Percentiles rank a stretch among this genome's conserved stretches.
These are phyloP conservation scores for Dispira parvispora DNA, from an alignment of 192 early-diverging fungal species.

Conservation along the genomic window DNA sequence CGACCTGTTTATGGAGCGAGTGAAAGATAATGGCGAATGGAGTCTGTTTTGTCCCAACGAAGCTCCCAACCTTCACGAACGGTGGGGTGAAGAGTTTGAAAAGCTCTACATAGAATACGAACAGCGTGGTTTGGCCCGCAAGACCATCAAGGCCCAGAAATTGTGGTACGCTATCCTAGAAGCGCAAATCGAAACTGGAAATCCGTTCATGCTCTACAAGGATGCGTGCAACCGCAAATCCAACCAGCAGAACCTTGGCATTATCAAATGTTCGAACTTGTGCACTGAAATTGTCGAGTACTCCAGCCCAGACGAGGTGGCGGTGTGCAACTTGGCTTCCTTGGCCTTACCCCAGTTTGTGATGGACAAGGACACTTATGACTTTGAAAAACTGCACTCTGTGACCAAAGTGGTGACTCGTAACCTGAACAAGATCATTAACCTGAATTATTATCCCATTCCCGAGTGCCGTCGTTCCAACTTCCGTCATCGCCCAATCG, in stretches of 20 bases:
- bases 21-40: constrained; percentile 89
- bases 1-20: constrained; percentile 95
- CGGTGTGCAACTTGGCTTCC: constrained; percentile 94
- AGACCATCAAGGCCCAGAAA: constrained; percentile 93
- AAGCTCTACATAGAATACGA: constrained; percentile 75
- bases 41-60: constrained; percentile 89
- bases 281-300: constrained; percentile 99
- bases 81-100: constrained; percentile 90
- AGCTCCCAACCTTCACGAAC: constrained; percentile 74
- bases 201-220: constrained; percentile 98
- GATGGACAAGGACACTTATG: constrained; percentile 33
- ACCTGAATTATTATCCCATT: constrained; percentile 94
- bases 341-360: constrained; percentile 85
- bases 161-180: constrained; percentile 94
- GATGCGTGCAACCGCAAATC: constrained; percentile 98
- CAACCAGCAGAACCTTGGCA: constrained; percentile 98
- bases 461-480: constrained; percentile 73
- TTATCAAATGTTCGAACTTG: constrained; percentile 96
- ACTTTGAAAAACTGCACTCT: constrained; percentile 71
- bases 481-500: constrained; percentile 91
- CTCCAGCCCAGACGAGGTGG: constrained; percentile 86
- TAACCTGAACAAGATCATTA: constrained; percentile 96
- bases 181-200: constrained; percentile 93
- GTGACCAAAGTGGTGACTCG: constrained; percentile 75
- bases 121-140: constrained; percentile 60